Base-by-base conservation (phyloP, 805 yeast species). In the Wickerhamomyces alni region DNA sequence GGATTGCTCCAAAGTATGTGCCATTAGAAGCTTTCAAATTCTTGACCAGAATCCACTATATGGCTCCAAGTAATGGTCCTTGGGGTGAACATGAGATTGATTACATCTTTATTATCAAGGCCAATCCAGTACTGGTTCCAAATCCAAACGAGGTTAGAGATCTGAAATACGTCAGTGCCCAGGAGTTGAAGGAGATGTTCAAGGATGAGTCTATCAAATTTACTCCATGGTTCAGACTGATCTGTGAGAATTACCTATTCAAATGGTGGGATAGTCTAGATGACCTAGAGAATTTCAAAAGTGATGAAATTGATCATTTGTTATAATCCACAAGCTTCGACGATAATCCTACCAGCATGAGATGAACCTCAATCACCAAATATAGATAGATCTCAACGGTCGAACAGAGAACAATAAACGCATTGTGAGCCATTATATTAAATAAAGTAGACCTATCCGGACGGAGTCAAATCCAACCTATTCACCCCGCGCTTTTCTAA, bases 11-110 rank as follows among this genome's bases (percentile, higher is more conserved):
- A 10, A 64, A 67, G 40, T 77, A 82, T 40, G 72, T 59, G 6
- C 86, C 91, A 6, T 44, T 75, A 13, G 82, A 80, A 3, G 66
- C 74, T 26, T 89, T 91, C 67, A 75, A 83, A 45, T 93, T 80
- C 61, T 69, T 93, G 54, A 91, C 96, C 17, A 80, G 98, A 65
- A 93, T 93, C 51, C 99, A 93, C 64, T 93, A 93, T 66, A 83
- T 81, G 71, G 88, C 97, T 8, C 87, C 88, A 35, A 78, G 79
- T 42, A 77, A 77, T 50, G 86, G 80, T 17, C 73, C 75, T 39
- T 91, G 98, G 98, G 98, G 98, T 33, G 99, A 91, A 60, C 99
- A 91, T 57, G 99, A 91, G 65, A 83, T 93, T 48, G 99, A 93
- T 64, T 93, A 93, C 63, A 93, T 93, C 49, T 71, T 93, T 55